Evolutionary conservation across 148 eudicot genomes (phyloP).

Genomic region (Polygonum maritimum): DNA sequence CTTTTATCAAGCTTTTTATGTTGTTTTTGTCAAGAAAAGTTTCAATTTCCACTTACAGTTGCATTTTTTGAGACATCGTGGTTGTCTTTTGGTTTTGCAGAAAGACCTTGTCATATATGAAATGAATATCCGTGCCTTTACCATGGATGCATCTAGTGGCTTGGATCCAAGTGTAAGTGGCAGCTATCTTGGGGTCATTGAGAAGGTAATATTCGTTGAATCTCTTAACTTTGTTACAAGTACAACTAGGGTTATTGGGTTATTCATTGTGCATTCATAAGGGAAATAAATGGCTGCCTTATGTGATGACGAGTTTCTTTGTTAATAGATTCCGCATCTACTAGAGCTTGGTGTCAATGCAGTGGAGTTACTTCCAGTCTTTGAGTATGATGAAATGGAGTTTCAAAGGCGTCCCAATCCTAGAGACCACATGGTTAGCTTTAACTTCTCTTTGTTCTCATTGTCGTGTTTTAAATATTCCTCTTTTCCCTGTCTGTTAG

Average conservation of each 20-base stretch:
- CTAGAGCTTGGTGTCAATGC: slow-evolving; percentile 95
- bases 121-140: slow-evolving; percentile 97
- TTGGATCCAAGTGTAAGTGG: slow-evolving; percentile 68
- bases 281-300: neutral
- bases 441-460: neutral
- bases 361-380: slow-evolving; percentile 90
- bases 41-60: neutral
- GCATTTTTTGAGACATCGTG: neutral
- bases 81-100: slow-evolving; percentile 33
- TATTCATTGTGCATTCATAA: neutral
- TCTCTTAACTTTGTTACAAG: neutral
- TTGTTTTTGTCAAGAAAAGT: neutral
- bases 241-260: neutral
- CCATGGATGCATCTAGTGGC: slow-evolving; percentile 84
- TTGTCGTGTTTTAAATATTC: neutral
- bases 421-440: slow-evolving; percentile 83
- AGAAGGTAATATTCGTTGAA: slow-evolving; percentile 50
- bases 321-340: slow-evolving; percentile 81
- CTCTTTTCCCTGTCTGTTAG: neutral
- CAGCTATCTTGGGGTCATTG: slow-evolving; percentile 91
- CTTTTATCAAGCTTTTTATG: neutral
- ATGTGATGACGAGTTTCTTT: slow-evolving; percentile 8
- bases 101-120: slow-evolving; percentile 91
- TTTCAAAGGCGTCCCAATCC: slow-evolving; percentile 81
- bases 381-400: slow-evolving; percentile 98